Base-by-base conservation (phyloP, 1,139 yeast genomes). In the Suhomyces bokatorum region DNA sequence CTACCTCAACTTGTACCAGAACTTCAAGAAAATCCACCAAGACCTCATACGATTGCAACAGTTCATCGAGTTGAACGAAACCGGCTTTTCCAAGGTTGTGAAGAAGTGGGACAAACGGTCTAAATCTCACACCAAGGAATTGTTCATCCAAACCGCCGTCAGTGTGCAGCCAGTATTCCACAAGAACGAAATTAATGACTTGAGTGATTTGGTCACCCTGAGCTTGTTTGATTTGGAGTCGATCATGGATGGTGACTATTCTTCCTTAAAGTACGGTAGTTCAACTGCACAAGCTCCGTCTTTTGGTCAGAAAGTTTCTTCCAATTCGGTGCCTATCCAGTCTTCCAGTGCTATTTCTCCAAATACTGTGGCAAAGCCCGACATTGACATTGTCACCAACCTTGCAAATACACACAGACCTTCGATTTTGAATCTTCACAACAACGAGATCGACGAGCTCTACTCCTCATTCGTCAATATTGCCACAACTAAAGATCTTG, bases 41-140 rank as follows among this genome's bases (percentile, higher is more conserved):
- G 98, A 93, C 63, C 72, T 93, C 51, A 85, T 87, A 51, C 77
- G 96, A 46, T 72, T 93, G 26, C 96, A 93, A 60, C 97, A 91
- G 64, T 93, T 88, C 65, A 90, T 93, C 35, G 97, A 91, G 62
- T 73, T 93, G 49, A 93, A 93, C 61, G 97, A 93, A 58, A 89
- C 96, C 0, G 99, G 98, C 14, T 93, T 93, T 65, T 84, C 95
- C 27, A 93, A 93, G 66, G 98, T 89, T 29, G 79, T 93, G 56
- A 93, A 93, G 63, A 93, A 93, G 69, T 93, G 99, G 99, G 99
- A 93, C 65, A 93, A 93, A 66, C 75, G 98, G 49, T 89, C 97
- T 15, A 90, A 91, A 57, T 87, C 96, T 2, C 96, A 89, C 55
- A 91, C 97, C 9, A 90, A 90, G 61, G 99, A 93, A 63, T 74